phyloP scores from a whole-genome alignment of 495 filamentous ascomycete genomes.

The Annulohypoxylon bovei region DNA sequence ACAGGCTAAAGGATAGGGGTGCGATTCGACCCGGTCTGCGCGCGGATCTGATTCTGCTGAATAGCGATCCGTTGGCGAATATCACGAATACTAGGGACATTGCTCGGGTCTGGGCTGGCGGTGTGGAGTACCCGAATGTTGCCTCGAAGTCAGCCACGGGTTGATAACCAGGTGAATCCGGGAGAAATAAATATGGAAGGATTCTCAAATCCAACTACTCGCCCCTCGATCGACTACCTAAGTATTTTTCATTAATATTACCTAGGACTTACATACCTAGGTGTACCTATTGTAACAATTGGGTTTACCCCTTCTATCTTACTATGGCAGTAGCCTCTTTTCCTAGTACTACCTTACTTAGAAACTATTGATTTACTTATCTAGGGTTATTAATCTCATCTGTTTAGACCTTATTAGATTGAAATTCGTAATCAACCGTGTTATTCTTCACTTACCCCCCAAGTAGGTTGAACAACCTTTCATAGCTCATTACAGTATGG shows the following conservation, averaged over 20 bases:
- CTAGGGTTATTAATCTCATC: no score
- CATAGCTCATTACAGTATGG: no score
- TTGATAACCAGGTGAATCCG: background rate
- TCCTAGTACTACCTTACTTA: background rate
- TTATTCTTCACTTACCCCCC: no score
- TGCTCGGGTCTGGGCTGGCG: conserved; percentile 51
- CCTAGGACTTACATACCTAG: no score
- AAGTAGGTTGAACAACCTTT: no score
- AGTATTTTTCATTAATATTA: background rate
- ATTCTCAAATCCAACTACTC: background rate
- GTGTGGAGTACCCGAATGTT: conserved; percentile 42
- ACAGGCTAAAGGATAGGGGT: conserved; percentile 47
- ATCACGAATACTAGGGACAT: conserved; percentile 50
- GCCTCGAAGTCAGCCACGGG: background rate
- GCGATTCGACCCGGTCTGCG: conserved; percentile 48
- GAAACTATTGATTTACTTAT: background rate
- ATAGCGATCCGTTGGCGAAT: conserved; percentile 51
- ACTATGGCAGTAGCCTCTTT: background rate
- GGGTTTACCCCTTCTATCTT: no score
- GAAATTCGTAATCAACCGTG: no score
- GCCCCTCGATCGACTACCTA: background rate
- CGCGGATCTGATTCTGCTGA: conserved; percentile 54
- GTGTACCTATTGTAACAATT: no score
- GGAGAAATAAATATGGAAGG: background rate
- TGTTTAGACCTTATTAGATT: no score